Evolutionary conservation across 345 rosid genomes (phyloP).

Genomic region (Citrus mangshanensis): DNA sequence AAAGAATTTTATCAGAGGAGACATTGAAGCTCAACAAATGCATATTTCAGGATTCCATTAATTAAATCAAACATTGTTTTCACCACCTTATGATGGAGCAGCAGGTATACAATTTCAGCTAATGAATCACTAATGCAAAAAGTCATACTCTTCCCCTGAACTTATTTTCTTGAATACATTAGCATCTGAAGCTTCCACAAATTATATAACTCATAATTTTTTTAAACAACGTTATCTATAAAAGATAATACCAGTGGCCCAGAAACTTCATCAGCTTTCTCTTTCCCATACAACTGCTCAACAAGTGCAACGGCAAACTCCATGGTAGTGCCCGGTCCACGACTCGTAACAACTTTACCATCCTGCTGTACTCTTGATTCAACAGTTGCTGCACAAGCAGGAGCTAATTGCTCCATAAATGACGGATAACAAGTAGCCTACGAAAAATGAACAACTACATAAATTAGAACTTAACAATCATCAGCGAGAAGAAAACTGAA

Average conservation of each 20-base stretch:
- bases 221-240: neutral
- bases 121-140: neutral
- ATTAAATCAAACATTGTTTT: neutral
- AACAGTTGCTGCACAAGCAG: conserved; percentile 52
- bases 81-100: neutral
- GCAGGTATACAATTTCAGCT: neutral
- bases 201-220: neutral
- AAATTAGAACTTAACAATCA: neutral
- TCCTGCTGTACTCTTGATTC: conserved; percentile 87
- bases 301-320: conserved; percentile 74
- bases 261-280: conserved; percentile 62
- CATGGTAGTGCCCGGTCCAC: conserved; percentile 89
- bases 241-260: conserved; percentile 56
- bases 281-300: conserved; percentile 77
- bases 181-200: neutral
- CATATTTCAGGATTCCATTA: neutral
- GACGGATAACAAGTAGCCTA: conserved; percentile 91
- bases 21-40: neutral
- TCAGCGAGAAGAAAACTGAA: neutral
- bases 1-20: neutral
- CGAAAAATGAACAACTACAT: conserved; percentile 2
- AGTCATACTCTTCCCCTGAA: too few species aligned
- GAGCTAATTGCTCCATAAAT: conserved; percentile 74
- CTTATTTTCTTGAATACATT: neutral
- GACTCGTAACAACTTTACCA: conserved; percentile 77